Conservation (phyloP, 305 asterid species). For the Withania somnifera region DNA sequence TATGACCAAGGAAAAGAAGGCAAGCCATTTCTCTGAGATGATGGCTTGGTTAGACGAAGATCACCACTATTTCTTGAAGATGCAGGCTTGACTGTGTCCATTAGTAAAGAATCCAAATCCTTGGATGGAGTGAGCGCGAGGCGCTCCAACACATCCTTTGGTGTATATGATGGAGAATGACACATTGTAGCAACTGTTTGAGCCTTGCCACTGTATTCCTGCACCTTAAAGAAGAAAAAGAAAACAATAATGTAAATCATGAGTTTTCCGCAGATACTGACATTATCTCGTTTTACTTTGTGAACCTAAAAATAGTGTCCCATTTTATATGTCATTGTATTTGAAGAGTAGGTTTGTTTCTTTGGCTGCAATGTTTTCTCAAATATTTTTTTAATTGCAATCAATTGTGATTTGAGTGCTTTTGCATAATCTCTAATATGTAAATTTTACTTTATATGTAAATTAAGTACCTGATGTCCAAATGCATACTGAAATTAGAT, state of each 20-base stretch:
- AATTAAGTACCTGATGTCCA: background rate
- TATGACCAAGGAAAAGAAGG: conserved; percentile 95
- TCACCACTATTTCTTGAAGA: conserved; percentile 45
- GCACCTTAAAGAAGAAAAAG: conserved; percentile 14
- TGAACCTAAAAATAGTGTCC: background rate
- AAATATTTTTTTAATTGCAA: background rate
- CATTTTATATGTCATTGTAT: background rate
- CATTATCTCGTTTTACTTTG: background rate
- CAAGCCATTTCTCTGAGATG: conserved; percentile 54
- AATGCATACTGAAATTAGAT: background rate
- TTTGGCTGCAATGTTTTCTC: background rate
- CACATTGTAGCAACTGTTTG: conserved; percentile 11
- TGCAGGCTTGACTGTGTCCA: conserved; percentile 53
- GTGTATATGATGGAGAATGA: conserved; percentile 36
- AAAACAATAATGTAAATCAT: background rate
- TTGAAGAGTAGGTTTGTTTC: background rate
- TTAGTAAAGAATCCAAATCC: conserved; percentile 72
- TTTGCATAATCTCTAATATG: background rate
- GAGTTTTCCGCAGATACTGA: background rate
- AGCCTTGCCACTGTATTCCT: conserved; percentile 38
- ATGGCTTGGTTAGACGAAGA: conserved; percentile 48
- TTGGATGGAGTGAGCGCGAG: conserved; percentile 70
- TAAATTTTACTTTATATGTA: background rate
- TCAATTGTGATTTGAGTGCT: background rate
- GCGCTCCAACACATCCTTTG: conserved; percentile 53